Conservation (phyloP, 1,139 yeast species). For the Kluyveromyces marxianus region DNA sequence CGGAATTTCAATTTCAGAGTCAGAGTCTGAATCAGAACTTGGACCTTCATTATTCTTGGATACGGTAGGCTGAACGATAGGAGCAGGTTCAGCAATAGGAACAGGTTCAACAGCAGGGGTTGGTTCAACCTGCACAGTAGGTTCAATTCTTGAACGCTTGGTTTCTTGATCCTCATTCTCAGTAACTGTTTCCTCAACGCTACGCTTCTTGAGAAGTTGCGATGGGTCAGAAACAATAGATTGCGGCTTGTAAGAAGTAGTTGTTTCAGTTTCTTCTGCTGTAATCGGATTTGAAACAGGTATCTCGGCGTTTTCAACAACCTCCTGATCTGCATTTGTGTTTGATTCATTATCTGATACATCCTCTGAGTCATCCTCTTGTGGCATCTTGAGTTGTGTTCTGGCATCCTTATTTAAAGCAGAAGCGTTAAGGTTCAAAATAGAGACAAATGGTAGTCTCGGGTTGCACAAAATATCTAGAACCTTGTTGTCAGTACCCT, state of each 20-base stretch:
- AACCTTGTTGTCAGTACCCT: slow-evolving; percentile 32
- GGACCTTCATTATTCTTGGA: background rate
- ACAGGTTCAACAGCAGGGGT: background rate
- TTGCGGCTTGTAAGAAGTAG: background rate
- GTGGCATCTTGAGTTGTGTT: slow-evolving; percentile 20
- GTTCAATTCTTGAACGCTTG: background rate
- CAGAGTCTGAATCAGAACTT: slow-evolving; percentile 5
- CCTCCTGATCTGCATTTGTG: slow-evolving; percentile 3
- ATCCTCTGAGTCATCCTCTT: slow-evolving; percentile 11
- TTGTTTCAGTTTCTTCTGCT: background rate
- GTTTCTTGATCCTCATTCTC: slow-evolving; percentile 28
- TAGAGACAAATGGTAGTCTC: slow-evolving; percentile 60
- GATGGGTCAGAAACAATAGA: slow-evolving; percentile 2
- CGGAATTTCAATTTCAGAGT: slow-evolving; percentile 53
- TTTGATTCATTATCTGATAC: background rate
- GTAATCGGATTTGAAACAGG: background rate
- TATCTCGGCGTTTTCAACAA: background rate
- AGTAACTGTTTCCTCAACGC: slow-evolving; percentile 15
- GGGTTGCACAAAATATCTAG: slow-evolving; percentile 66
- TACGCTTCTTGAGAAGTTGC: slow-evolving; percentile 7
- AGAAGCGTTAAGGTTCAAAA: slow-evolving; percentile 27
- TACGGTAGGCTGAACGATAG: background rate
- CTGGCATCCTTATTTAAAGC: slow-evolving; percentile 23
- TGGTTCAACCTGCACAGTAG: background rate
- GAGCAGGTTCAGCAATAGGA: background rate